A percentile compares a stretch with the other conserved stretches of the same genome.
These are phyloP conservation scores for Trichoderma semiorbis DNA, from an alignment of 2,329 filamentous ascomycete genomes.

Conservation along the genomic window DNA sequence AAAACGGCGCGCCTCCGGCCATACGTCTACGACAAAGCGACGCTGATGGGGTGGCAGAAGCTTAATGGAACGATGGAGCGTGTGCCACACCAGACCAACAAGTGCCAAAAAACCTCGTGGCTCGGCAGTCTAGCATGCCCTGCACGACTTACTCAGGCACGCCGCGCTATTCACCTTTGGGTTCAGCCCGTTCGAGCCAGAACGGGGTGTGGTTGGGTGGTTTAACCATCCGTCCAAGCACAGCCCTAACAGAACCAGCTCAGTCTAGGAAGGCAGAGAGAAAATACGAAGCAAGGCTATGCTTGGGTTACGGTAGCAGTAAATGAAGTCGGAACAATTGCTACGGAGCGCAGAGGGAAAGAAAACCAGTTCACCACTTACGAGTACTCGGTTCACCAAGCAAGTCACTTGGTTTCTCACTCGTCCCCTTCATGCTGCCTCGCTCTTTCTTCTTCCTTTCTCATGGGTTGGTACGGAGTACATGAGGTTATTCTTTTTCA, in stretches of 20 bases:
- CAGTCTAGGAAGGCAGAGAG: neutral
- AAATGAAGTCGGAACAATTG: neutral
- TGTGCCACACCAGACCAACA: conserved; percentile 14
- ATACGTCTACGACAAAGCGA: neutral
- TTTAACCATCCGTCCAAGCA: neutral
- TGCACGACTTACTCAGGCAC: conserved; percentile 19
- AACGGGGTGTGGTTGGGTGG: neutral
- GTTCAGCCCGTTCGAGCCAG: neutral
- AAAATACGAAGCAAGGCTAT: neutral
- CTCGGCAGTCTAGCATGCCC: conserved; percentile 15
- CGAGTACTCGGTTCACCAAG: neutral
- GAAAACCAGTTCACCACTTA: neutral
- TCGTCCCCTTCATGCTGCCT: neutral
- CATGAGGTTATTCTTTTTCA: neutral
- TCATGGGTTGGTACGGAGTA: neutral
- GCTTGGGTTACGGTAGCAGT: neutral
- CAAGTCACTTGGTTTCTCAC: neutral
- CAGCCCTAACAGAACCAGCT: neutral
- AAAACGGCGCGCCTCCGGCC: conserved; percentile 15
- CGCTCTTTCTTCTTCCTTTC: neutral
- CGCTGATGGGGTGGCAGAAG: conserved; percentile 17
- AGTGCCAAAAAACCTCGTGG: conserved; percentile 17
- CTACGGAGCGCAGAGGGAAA: neutral
- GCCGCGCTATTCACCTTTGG: conserved; percentile 9
- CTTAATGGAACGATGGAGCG: conserved; percentile 15